Conservation (phyloP, 1,284 basidiomycete genomes). For the Pholiota adiposa region DNA sequence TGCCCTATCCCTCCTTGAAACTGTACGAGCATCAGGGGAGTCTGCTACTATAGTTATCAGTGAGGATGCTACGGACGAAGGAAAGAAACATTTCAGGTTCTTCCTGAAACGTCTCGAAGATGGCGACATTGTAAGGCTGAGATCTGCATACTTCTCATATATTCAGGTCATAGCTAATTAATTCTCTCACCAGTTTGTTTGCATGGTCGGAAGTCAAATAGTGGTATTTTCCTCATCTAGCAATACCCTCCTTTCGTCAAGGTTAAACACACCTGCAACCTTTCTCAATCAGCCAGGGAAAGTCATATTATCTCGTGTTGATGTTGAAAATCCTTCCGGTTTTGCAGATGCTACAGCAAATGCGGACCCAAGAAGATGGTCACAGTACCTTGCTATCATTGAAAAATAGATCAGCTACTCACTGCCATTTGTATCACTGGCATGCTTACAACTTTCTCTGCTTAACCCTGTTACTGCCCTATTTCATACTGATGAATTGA, state of each 20-base stretch:
- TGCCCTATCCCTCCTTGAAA: constrained; percentile 49
- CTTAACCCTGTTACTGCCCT: neutral
- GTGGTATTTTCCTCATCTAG: constrained; percentile 58
- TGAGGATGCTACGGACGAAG: constrained; percentile 38
- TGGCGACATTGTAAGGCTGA: constrained; percentile 51
- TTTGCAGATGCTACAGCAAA: constrained; percentile 44
- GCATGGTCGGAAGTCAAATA: constrained; percentile 48
- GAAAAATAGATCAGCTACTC: neutral
- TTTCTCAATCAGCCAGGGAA: constrained; percentile 35
- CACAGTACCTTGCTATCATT: constrained; percentile 25
- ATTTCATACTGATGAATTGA: neutral
- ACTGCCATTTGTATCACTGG: neutral
- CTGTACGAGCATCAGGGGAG: constrained; percentile 54
- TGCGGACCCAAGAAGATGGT: constrained; percentile 40
- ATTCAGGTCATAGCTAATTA: constrained; percentile 7
- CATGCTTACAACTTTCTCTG: neutral
- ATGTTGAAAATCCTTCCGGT: constrained; percentile 44
- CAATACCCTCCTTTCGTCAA: constrained; percentile 44
- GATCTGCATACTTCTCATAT: neutral
- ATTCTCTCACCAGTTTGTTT: constrained; percentile 48
- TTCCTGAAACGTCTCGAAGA: constrained; percentile 49
- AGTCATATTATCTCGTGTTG: constrained; percentile 42
- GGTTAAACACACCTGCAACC: constrained; percentile 45
- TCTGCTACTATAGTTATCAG: constrained; percentile 48
- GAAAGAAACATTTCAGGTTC: constrained; percentile 46